phyloP scores from a whole-genome alignment of 768 basidiomycete species.

The Phanerodontia chrysosporium region DNA sequence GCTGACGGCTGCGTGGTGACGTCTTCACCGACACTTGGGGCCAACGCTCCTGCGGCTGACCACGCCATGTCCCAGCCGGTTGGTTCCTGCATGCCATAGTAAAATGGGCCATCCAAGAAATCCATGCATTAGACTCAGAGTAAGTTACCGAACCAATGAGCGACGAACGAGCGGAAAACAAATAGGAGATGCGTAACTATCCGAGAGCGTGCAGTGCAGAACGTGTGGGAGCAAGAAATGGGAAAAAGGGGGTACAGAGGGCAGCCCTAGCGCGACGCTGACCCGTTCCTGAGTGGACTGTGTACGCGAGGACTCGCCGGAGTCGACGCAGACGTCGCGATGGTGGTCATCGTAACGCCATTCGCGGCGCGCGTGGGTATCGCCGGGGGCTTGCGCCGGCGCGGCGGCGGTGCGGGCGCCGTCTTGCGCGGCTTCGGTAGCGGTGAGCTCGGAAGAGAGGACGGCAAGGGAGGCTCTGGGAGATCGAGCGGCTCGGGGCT shows the following conservation, averaged over 20 bases:
- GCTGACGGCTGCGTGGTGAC: too few species aligned
- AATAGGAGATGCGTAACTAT: not conserved
- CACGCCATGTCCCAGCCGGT: too few species aligned
- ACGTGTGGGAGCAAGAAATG: not conserved
- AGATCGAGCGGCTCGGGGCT: not conserved
- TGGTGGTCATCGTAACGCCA: constrained; percentile 58
- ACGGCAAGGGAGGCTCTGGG: constrained; percentile 10
- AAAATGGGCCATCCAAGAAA: not conserved
- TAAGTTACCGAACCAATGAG: not conserved
- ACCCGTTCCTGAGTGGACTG: not conserved
- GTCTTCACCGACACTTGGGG: too few species aligned
- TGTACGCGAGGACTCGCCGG: not conserved
- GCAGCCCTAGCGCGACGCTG: not conserved
- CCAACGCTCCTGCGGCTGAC: too few species aligned
- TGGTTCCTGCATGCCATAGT: not conserved
- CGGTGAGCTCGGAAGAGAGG: constrained; percentile 10
- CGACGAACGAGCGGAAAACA: not conserved
- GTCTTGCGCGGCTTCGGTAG: constrained; percentile 29
- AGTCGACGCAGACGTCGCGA: constrained; percentile 35
- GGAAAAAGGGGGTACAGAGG: not conserved
- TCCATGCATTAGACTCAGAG: not conserved
- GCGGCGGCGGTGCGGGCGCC: constrained; percentile 65
- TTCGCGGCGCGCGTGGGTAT: constrained; percentile 47
- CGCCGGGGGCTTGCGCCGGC: constrained; percentile 69
- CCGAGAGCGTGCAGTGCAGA: not conserved